Base-by-base conservation (phyloP, 805 yeast species). In the Ogataea sp. region DNA sequence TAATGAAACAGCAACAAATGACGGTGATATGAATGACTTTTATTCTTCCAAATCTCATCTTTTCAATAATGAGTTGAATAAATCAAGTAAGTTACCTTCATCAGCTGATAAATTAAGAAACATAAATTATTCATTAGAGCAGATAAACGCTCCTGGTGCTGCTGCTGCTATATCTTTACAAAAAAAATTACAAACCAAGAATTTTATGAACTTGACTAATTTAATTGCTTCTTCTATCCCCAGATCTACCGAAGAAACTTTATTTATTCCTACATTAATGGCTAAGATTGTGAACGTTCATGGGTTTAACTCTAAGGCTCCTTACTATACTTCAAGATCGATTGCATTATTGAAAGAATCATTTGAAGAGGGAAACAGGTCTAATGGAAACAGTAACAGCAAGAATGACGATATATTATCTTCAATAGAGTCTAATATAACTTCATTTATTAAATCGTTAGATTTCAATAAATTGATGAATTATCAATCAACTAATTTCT, bases 211-310 rank as follows among this genome's bases (percentile, higher is more conserved):
- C 48, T 53, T 75, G 37, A 75, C 80, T 1, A 70, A 70, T 18
- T 55, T 75, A 21, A 87, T 83, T 5, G 85, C 90, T 0, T 70
- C 82, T 43, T 74, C 90, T 0, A 71, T 81, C 9, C 93, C 90
- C 6, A 64, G 93, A 52, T 73, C 83, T 15, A 83, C 90, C 0
- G 89, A 81, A 49, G 93, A 83, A 53, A 82, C 87, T 0, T 60
- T 83, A 32, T 80, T 82, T 49, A 76, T 81, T 28, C 90, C 93
- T 0, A 77, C 84, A 7, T 58, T 83, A 37, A 61, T 83, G 43
- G 83, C 87, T 6, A 72, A 77, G 40, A 69, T 83, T 37, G 81
- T 86, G 42, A 78, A 78, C 49, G 73, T 70, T 2, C 83, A 78
- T 56, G 90, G 93, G 0, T 80, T 79, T 54, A 72, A 76, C 37